Base-by-base conservation (phyloP, 768 basidiomycete genomes). In the Pulveroboletus sp. region DNA sequence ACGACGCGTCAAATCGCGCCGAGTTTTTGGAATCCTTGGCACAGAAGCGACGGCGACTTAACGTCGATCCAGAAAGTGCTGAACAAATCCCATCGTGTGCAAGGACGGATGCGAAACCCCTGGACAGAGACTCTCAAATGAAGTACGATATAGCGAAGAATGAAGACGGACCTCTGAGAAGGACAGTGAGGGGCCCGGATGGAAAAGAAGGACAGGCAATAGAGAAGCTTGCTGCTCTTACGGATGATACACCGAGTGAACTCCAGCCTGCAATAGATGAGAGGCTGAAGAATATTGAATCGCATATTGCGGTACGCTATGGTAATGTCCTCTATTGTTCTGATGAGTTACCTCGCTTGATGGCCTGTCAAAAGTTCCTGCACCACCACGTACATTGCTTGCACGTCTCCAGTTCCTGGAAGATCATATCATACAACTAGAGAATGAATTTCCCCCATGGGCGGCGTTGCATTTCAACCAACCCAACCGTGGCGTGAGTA, bases 131-230 rank as follows among this genome's bases (percentile, higher is more conserved):
- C 49, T 70, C 80, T 1, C 89, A 91, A 60, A 89, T 91, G 75
- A 87, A 86, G 63, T 91, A 90, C 56, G 89, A 92, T 63, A 86
- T 92, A 54, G 84, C 84, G n/a, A 88, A 82, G 67, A 89, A 91
- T 54, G 83, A 82, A 47, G 86, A 86, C 33, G 89, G 89, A 0
- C 87, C 88, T 1, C 70, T 92, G 38, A 75, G 78, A 28, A 74
- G 80, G 57, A 89, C 83, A 0, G 59, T 81, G 54, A 75, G 76
- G 57, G 65, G 59, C 21, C 45, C 45, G 0, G 54, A 43, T 35
- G 50, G 44, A 28, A 60, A 53, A 32, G 57, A 44, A 46, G 27
- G 40, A 14, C 50, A 49, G 28, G 32, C 30, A 18, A 58, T 50
- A 35, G 48, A 53, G 26, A 57, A 45, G 15, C 39, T 58, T 8